phyloP scores from a whole-genome alignment of 2,329 filamentous ascomycete species.

The Colletotrichum abscissum region DNA sequence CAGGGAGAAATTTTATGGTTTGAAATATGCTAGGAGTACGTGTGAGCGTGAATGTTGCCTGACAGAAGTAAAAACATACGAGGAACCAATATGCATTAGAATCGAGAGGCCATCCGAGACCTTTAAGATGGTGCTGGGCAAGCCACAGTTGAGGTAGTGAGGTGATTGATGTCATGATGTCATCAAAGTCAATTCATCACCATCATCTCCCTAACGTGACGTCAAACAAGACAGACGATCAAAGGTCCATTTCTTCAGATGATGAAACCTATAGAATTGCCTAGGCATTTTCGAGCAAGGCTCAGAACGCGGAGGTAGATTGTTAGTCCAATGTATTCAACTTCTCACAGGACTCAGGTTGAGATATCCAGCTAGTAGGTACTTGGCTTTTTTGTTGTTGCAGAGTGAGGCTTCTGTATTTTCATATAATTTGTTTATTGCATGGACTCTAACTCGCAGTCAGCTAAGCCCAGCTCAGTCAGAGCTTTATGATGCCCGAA shows the following conservation, averaged over 20 bases:
- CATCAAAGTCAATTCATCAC: neutral
- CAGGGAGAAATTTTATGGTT: neutral
- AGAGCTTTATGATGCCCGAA: too few relatives aligned
- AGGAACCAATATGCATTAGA: too few relatives aligned
- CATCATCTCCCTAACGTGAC: neutral
- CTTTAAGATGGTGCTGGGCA: neutral
- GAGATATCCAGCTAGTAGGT: neutral
- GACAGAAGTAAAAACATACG: too few relatives aligned
- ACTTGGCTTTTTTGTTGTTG: neutral
- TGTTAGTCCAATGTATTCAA: neutral
- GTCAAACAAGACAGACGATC: neutral
- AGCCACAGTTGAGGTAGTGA: neutral
- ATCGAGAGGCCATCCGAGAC: too few relatives aligned
- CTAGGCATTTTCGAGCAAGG: neutral
- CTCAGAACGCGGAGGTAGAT: too few relatives aligned
- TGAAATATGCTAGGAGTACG: neutral
- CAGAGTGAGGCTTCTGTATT: neutral
- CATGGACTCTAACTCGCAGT: too few relatives aligned
- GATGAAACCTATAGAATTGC: neutral
- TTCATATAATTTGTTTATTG: neutral
- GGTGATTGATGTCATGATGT: slow-evolving; percentile 19
- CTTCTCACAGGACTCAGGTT: neutral
- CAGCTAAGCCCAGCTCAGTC: too few relatives aligned
- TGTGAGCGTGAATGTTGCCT: neutral
- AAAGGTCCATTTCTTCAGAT: neutral